phyloP scores from a whole-genome alignment of 441 rosid species.

The Populus hybrid region DNA sequence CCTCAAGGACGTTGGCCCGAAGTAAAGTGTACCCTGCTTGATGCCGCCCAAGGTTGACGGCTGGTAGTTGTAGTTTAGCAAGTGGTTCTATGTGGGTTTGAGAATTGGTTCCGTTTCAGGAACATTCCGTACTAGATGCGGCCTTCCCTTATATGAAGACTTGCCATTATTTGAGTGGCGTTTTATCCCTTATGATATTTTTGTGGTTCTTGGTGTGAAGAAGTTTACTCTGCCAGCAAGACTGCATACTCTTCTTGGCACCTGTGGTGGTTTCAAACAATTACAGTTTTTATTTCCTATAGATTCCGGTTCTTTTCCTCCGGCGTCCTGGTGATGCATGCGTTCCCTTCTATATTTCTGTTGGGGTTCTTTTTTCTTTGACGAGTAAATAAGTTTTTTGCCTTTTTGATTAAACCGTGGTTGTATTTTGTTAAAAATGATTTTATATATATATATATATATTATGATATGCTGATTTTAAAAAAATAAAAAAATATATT shows the following conservation, averaged over 20 bases:
- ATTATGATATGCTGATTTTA: too few species aligned
- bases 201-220: constrained; percentile 24
- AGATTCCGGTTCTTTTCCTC: background rate
- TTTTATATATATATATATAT: too few species aligned
- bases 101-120: constrained; percentile 3
- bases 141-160: constrained; percentile 23
- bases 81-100: constrained; percentile 20
- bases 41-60: constrained; percentile 3
- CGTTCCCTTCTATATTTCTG: background rate
- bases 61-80: constrained; percentile 20
- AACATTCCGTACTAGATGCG: constrained; percentile 14
- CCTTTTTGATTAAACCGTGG: background rate
- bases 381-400: too few species aligned
- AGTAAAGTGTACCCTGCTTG: constrained; percentile 22
- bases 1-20: constrained; percentile 86
- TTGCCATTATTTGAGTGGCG: constrained; percentile 18
- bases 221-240: constrained; percentile 4
- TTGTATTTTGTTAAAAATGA: too few species aligned
- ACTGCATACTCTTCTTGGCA: constrained; percentile 4
- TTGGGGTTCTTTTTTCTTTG: background rate
- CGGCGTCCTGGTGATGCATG: background rate
- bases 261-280: constrained; percentile 10
- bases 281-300: constrained; percentile 1
- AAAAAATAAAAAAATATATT: too few species aligned
- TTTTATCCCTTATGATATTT: constrained; percentile 21